Percentiles rank a stretch among this genome's conserved stretches.
These are phyloP conservation scores for Aspergillus ostianus DNA, from an alignment of 495 filamentous ascomycete species.

Conservation along the genomic window DNA sequence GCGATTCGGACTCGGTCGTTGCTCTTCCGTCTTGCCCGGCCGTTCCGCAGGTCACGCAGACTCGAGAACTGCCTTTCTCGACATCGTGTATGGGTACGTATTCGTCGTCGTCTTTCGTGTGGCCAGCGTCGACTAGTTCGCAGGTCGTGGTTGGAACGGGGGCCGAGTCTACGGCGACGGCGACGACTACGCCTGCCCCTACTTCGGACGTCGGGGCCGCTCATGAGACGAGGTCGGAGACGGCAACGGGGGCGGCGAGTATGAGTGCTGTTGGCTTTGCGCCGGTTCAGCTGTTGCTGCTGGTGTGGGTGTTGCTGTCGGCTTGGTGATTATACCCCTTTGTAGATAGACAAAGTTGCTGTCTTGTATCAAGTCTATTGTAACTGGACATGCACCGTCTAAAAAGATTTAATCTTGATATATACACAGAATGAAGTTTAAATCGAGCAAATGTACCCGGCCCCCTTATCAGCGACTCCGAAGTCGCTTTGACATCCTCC, in stretches of 20 bases:
- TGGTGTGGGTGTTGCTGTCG: background rate
- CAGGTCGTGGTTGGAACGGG: background rate
- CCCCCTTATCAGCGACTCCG: slow-evolving; percentile 17
- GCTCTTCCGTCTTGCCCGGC: background rate
- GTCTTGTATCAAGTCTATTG: background rate
- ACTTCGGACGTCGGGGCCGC: background rate
- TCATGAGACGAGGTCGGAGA: background rate
- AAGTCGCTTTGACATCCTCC: slow-evolving; percentile 41
- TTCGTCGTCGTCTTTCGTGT: background rate
- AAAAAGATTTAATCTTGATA: background rate
- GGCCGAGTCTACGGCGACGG: background rate
- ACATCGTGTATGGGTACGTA: background rate
- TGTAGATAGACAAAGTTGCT: background rate
- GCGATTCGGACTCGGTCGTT: background rate
- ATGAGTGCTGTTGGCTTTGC: background rate
- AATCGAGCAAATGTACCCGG: background rate
- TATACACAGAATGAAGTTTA: background rate
- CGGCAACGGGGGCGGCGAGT: background rate
- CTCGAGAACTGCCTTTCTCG: background rate
- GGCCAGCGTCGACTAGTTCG: background rate
- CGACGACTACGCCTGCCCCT: background rate
- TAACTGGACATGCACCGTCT: too few relatives aligned
- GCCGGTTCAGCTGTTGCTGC: background rate
- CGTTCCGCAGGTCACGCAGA: background rate
- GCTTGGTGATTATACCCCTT: background rate